phyloP scores from a whole-genome alignment of 1,284 basidiomycete genomes.

The Rhizoctonia solani region DNA sequence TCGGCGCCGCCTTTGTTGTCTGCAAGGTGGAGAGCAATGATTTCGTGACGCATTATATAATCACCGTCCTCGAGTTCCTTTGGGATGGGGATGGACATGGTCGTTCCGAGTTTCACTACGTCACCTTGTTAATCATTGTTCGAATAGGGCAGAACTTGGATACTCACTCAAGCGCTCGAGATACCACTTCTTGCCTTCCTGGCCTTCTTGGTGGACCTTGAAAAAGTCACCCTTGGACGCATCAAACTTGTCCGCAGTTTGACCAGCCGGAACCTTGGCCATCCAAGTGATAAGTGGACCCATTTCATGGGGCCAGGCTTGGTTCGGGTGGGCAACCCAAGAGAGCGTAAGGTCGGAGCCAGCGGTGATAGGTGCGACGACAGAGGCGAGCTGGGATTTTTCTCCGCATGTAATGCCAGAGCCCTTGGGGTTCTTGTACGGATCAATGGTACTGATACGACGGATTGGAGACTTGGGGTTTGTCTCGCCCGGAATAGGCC shows the following conservation, averaged over 20 bases:
- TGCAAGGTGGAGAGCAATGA: conserved; percentile 70
- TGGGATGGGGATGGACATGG: conserved; percentile 58
- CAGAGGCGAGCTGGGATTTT: conserved; percentile 55
- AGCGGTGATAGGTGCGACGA: conserved; percentile 63
- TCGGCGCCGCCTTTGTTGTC: conserved; percentile 58
- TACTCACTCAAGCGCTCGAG: conserved; percentile 48
- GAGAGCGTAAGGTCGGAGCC: conserved; percentile 60
- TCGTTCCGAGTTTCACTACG: conserved; percentile 47
- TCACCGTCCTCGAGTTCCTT: conserved; percentile 59
- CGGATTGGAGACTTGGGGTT: conserved; percentile 60
- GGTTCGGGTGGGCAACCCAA: conserved; percentile 42
- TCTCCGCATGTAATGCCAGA: conserved; percentile 65
- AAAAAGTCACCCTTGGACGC: conserved; percentile 65
- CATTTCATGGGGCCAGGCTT: conserved; percentile 66
- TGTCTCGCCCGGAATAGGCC: conserved; percentile 50
- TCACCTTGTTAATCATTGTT: not conserved
- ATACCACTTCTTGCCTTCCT: conserved; percentile 47
- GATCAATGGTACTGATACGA: conserved; percentile 57
- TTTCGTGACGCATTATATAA: conserved; percentile 73
- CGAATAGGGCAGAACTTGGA: not conserved
- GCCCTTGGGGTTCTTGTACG: conserved; percentile 67
- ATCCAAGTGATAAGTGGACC: conserved; percentile 76
- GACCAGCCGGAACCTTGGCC: conserved; percentile 48
- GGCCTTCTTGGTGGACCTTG: conserved; percentile 60
- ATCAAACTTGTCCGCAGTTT: conserved; percentile 63